Conservation (phyloP, 176 grass and related monocot genomes). For the Phoenix dactylifera region DNA sequence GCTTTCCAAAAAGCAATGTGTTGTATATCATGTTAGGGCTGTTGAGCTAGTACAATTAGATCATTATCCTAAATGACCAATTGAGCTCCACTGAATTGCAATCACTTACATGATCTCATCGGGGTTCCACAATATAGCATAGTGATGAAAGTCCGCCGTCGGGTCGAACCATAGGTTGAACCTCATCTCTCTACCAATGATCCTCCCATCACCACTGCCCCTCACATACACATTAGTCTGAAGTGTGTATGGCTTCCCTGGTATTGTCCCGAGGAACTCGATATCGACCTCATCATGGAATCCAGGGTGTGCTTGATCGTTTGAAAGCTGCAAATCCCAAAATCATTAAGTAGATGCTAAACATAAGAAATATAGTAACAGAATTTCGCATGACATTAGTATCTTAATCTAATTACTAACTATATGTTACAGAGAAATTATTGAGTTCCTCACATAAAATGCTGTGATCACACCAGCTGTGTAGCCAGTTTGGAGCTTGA, state of each 20-base stretch:
- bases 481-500: conserved; percentile 15
- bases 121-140: conserved; percentile 12
- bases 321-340: neutral
- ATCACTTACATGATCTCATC: conserved; percentile 11
- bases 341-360: neutral
- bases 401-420: neutral
- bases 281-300: conserved; percentile 16
- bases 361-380: too few species aligned
- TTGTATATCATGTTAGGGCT: too few species aligned
- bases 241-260: conserved; percentile 11
- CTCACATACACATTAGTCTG: conserved; percentile 14
- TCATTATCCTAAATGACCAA: too few species aligned
- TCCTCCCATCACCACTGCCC: conserved; percentile 9
- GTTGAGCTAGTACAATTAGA: too few species aligned
- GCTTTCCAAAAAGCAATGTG: too few species aligned
- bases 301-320: conserved; percentile 9
- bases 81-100: too few species aligned
- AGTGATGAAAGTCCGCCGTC: neutral
- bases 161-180: conserved; percentile 22
- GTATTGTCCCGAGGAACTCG: conserved; percentile 9
- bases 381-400: neutral
- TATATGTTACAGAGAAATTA: too few species aligned
- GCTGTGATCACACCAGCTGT: conserved; percentile 19
- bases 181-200: conserved; percentile 15
- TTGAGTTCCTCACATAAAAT: conserved; percentile 5